phyloP scores from a whole-genome alignment of 176 grass and related monocot genomes.

The Carex myosuroides region DNA sequence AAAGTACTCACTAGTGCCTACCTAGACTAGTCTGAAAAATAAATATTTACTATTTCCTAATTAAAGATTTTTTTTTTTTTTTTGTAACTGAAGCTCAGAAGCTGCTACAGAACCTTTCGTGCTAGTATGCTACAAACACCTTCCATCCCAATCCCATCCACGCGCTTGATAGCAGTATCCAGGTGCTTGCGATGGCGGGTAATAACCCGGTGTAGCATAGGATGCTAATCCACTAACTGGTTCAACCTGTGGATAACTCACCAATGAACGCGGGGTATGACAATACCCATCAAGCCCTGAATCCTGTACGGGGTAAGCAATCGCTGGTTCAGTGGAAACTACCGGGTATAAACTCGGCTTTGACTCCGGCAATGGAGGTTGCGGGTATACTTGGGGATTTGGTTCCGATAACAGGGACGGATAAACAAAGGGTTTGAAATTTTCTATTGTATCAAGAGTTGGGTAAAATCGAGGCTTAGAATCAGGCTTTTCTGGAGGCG shows the following conservation, averaged over 20 bases:
- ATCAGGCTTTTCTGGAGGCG: neutral
- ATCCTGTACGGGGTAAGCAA: conserved; percentile 4
- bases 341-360: conserved; percentile 12
- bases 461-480: neutral
- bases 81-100: neutral
- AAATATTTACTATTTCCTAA: neutral
- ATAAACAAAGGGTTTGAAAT: conserved; percentile 13
- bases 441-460: neutral
- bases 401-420: conserved; percentile 29
- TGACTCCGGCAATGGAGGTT: neutral
- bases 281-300: neutral
- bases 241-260: conserved; percentile 2
- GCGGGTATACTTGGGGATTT: conserved; percentile 24
- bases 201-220: neutral
- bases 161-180: neutral
- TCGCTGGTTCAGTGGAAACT: neutral
- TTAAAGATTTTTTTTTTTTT: neutral
- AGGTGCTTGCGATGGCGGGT: neutral
- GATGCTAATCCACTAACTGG: neutral
- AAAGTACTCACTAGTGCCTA: neutral
- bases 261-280: neutral
- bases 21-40: neutral
- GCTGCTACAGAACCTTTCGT: neutral
- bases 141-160: conserved; percentile 25
- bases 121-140: conserved; percentile 26